Base-by-base conservation (phyloP, 257 asterid genomes). In the Nicotiana attenuata region DNA sequence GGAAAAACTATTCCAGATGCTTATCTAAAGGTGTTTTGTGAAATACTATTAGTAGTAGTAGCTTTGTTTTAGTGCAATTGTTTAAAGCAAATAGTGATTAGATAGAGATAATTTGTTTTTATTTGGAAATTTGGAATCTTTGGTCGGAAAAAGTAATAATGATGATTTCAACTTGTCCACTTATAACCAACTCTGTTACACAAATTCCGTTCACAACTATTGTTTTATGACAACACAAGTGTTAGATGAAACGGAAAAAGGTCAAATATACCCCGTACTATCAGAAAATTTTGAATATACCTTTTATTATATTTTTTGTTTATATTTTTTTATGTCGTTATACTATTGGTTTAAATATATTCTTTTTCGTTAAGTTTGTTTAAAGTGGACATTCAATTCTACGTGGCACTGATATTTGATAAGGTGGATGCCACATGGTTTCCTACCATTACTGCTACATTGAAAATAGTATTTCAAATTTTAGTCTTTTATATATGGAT, bases 1-100 rank as follows among this genome's bases (percentile, higher is more conserved):
- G 78, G 78, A 45, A 71, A 57, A 22, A 75, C 63, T 75, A 75
- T 75, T 75, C 10, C 63, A 75, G 41, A 75, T 50, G 80, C 80
- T 75, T 50, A 73, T 73, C 79, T 13, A 71, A 1, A 73, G 50
- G 0, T 7, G 3, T 64, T 26, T 5, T 4, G 19, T 10, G 29
- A n/a, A 38, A 38, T 19, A n/a, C n/a, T n/a, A n/a, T n/a, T n/a
- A n/a, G n/a, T 35, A 35, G 45, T 38, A 38, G 28, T 14, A 64
- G 41, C 67, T 19, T 63, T 63, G 20, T 57, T 57, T 14, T 15
- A 75, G 26, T 75, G 61, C 63, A 75, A 24, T 26, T 50, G 14
- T 26, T 26, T 75, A 16, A 75, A 50, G 10, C 17, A 15, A 75
- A 52, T 52, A 75, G 63, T 73, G 52, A 50, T 50, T 75, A 50